phyloP scores from a whole-genome alignment of 306 rosid species.

The Quercus mongolica region DNA sequence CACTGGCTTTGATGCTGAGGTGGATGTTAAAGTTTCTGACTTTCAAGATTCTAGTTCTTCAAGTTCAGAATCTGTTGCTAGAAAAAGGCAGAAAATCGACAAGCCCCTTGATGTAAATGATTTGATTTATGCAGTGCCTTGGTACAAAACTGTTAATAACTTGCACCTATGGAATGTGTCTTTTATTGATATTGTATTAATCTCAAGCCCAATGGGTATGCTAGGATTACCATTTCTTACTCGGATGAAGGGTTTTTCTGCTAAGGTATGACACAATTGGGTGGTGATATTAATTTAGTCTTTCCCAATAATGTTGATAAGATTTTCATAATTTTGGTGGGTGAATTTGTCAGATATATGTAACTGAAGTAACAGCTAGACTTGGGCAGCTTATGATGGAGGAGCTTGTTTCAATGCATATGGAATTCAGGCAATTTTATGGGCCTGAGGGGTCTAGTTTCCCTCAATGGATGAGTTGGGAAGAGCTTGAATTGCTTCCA shows the following conservation, averaged over 20 bases:
- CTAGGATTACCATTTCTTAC: conserved; percentile 51
- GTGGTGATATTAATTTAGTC: not conserved
- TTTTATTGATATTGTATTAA: conserved; percentile 41
- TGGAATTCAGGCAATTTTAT: conserved; percentile 69
- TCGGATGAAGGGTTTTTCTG: conserved; percentile 28
- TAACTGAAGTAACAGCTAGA: conserved; percentile 69
- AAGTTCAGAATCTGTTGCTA: conserved; percentile 22
- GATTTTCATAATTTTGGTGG: conserved; percentile 8
- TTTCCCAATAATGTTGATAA: not conserved
- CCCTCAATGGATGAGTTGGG: conserved; percentile 66
- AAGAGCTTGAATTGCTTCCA: conserved; percentile 58
- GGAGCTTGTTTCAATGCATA: conserved; percentile 80
- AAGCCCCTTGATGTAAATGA: conserved; percentile 39
- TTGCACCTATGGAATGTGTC: conserved; percentile 38
- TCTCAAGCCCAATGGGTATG: conserved; percentile 55
- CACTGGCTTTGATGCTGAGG: conserved; percentile 20
- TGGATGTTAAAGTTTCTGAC: conserved; percentile 17
- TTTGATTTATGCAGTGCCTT: conserved; percentile 12
- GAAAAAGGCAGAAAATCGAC: conserved; percentile 46
- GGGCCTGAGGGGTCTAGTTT: conserved; percentile 53
- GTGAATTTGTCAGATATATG: conserved; percentile 59
- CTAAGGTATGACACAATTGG: conserved; percentile 23
- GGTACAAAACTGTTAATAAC: conserved; percentile 29
- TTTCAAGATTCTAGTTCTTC: conserved; percentile 15
- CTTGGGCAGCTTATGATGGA: conserved; percentile 88